Percentiles rank a stretch among this genome's conserved stretches.
Evolutionary conservation across 2,329 filamentous ascomycete species (phyloP).

Genomic region (Ophiostoma populinum): DNA sequence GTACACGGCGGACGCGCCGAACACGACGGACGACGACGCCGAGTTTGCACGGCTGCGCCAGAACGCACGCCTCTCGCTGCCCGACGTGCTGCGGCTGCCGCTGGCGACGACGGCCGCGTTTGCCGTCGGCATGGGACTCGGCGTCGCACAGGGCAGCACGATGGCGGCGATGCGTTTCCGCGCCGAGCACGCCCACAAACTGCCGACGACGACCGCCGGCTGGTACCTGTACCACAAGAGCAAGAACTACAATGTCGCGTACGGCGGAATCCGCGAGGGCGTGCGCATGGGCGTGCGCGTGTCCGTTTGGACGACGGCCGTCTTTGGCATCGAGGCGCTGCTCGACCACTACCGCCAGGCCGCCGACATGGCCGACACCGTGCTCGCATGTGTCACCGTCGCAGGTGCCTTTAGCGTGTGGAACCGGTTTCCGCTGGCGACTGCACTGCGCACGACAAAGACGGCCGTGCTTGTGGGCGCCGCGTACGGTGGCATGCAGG

Average conservation of each 20-base stretch:
- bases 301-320: constrained; percentile 54
- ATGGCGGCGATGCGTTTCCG: constrained; percentile 69
- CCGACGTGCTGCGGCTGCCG: constrained; percentile 46
- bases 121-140: constrained; percentile 51
- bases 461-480: constrained; percentile 65
- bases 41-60: constrained; percentile 16
- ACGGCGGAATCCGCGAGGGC: constrained; percentile 64
- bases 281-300: constrained; percentile 55
- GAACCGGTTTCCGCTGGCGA: constrained; percentile 65
- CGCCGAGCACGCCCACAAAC: constrained; percentile 88
- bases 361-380: constrained; percentile 65
- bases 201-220: constrained; percentile 63
- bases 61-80: constrained; percentile 40
- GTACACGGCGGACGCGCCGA: neutral
- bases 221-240: constrained; percentile 99
- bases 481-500: constrained; percentile 66
- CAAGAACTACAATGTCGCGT: constrained; percentile 80
- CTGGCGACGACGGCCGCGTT: constrained; percentile 47
- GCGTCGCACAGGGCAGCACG: constrained; percentile 54
- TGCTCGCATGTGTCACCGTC: constrained; percentile 66
- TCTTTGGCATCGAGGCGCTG: constrained; percentile 70
- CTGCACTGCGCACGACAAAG: constrained; percentile 60
- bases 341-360: constrained; percentile 55
- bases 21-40: neutral
- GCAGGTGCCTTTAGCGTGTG: constrained; percentile 76